A percentile compares a stretch with the other conserved stretches of the same genome.
These are phyloP conservation scores for Arthrobotrys musiformis DNA, from an alignment of 2,329 filamentous ascomycete genomes.

Conservation along the genomic window DNA sequence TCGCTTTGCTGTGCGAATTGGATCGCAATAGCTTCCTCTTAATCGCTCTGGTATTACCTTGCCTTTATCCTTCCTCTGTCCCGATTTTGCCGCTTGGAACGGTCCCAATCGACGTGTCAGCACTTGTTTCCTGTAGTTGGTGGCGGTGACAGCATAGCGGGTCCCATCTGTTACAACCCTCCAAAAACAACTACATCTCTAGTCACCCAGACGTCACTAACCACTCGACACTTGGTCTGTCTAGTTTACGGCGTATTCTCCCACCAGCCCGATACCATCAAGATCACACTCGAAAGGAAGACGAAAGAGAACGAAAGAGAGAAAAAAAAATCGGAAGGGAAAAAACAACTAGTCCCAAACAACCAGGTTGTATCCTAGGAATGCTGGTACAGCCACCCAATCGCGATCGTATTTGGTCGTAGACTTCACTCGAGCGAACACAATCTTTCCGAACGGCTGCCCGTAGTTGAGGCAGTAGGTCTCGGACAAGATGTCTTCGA, in stretches of 20 bases:
- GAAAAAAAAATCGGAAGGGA: not conserved
- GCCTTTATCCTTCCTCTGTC: not conserved
- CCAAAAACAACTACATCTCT: not conserved
- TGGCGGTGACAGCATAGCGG: slow-evolving; percentile 50
- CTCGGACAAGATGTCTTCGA: slow-evolving; percentile 43
- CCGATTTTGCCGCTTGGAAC: slow-evolving; percentile 13
- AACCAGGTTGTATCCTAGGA: slow-evolving; percentile 39
- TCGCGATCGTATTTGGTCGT: slow-evolving; percentile 55
- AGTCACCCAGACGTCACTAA: slow-evolving; percentile 10
- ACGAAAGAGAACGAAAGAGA: not conserved
- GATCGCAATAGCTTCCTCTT: slow-evolving; percentile 39
- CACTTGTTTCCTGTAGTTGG: slow-evolving; percentile 44
- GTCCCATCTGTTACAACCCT: slow-evolving; percentile 29
- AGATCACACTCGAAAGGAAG: not conserved
- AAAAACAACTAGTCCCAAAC: slow-evolving; percentile 1
- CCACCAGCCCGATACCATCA: slow-evolving; percentile 4
- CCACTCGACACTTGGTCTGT: not conserved
- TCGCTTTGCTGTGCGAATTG: slow-evolving; percentile 17
- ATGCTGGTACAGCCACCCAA: slow-evolving; percentile 55
- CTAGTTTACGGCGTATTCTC: not conserved
- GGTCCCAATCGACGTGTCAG: slow-evolving; percentile 54
- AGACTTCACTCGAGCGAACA: slow-evolving; percentile 18
- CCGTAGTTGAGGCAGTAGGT: not conserved
- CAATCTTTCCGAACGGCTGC: slow-evolving; percentile 13
- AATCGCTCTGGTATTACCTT: slow-evolving; percentile 28